Evolutionary conservation across 176 grass and related monocot species (phyloP), one percentile per base, ranked within the genome.

Genomic region (Carex kokanica): DNA sequence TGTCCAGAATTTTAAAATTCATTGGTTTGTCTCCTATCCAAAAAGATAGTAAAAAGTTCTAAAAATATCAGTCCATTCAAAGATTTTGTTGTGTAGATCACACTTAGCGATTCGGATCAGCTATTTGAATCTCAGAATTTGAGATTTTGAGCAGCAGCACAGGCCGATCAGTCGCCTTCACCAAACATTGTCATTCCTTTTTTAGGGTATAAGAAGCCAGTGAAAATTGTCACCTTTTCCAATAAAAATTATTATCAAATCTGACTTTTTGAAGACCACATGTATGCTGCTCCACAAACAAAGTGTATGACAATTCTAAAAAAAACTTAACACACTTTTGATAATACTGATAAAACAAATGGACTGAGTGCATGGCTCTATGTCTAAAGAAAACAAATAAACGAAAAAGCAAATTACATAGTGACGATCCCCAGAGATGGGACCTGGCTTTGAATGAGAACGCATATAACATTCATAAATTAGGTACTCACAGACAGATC

Each of bases 401-500:
- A 77, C 0, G 11, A 55, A 77, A 5, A 77, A 32, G 9, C 0
- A 54, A 65, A 73, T 73, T 49, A 52, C 45, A 74, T 8, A 51
- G 41, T 49, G 20, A 51, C 6, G 15, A 18, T 74, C 70, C 18
- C 14, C n/a, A n/a, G n/a, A 60, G 41, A 47, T 43, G 63, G 17
- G 34, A 43, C 40, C 69, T 21, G 49, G n/a, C 29, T 68, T 68
- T 41, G 8, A 23, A 13, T 51, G n/a, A 73, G 41, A 49, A 47
- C 9, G 0, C 2, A 60, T 60, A 21, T 74, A 72, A 3, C 8
- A n/a, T 23, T n/a, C 2, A 43, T 23, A 68, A 73, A 49, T 11
- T 52, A 74, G 10, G 13, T 53, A 23, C 13, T 77, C 73, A 77
- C 49, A 34, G 11, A 40, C 41, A 77, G 73, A 77, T 77, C 73